phyloP scores from a whole-genome alignment of 805 yeast genomes.

The Zygosaccharomyces kombuchaensis region DNA sequence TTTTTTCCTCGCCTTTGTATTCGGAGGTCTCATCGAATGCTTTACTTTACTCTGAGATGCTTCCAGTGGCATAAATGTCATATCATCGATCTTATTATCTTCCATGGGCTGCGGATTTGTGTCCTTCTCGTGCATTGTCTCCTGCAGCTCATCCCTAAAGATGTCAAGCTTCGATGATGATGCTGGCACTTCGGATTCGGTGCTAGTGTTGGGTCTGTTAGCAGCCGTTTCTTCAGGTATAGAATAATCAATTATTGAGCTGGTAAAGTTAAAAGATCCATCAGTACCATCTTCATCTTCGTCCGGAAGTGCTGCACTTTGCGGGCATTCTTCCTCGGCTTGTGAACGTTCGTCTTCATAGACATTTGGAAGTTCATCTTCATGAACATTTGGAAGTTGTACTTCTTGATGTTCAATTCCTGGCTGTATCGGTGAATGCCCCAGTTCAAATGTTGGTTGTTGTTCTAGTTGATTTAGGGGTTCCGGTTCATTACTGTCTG shows the following conservation, averaged over 20 bases:
- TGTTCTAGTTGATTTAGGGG: neutral
- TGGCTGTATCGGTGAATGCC: neutral
- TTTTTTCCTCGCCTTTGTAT: constrained; percentile 24
- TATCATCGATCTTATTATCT: constrained; percentile 3
- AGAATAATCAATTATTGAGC: constrained; percentile 31
- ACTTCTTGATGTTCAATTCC: constrained; percentile 1
- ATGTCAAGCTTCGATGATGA: constrained; percentile 26
- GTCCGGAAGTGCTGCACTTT: neutral
- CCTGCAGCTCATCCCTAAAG: constrained; percentile 22
- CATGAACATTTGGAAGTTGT: constrained; percentile 5
- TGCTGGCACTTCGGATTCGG: constrained; percentile 14
- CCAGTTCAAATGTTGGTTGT: neutral
- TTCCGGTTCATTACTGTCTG: constrained; percentile 14
- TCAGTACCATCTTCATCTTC: constrained; percentile 6
- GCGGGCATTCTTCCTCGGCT: constrained; percentile 2
- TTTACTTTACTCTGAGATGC: constrained; percentile 25
- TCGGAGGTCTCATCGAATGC: constrained; percentile 33
- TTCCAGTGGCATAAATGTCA: constrained; percentile 20
- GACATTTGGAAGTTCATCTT: constrained; percentile 4
- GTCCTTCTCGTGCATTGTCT: neutral
- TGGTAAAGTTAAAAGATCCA: constrained; percentile 24
- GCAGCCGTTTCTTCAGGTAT: constrained; percentile 30
- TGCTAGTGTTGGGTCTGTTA: neutral
- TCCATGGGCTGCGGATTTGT: neutral
- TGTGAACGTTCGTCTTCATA: neutral